phyloP scores from a whole-genome alignment of 805 yeast species.

The Brettanomyces custersianus region DNA sequence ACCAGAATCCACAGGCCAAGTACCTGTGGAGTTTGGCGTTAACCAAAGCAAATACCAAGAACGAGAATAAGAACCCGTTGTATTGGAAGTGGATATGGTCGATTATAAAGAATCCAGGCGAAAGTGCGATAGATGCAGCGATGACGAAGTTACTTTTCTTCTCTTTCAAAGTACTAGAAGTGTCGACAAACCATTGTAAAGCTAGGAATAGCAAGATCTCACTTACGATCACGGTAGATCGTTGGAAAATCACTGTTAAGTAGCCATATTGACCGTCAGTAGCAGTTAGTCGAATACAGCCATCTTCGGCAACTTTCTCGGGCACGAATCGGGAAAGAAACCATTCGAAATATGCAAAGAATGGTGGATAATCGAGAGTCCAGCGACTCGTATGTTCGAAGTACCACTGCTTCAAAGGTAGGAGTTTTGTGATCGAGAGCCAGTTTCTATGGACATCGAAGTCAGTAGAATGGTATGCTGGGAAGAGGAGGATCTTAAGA shows the following conservation, averaged over 20 bases:
- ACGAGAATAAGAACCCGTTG: slow-evolving; percentile 87
- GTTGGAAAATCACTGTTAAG: slow-evolving; percentile 78
- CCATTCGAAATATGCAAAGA: slow-evolving; percentile 95
- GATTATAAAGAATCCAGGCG: slow-evolving; percentile 84
- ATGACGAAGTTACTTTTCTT: slow-evolving; percentile 56
- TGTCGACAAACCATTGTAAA: slow-evolving; percentile 60
- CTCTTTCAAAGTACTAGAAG: slow-evolving; percentile 27
- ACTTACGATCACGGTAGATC: slow-evolving; percentile 68
- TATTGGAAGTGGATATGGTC: slow-evolving; percentile 98
- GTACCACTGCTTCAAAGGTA: slow-evolving; percentile 81
- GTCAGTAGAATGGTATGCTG: slow-evolving; percentile 89
- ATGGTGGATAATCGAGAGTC: slow-evolving; percentile 97
- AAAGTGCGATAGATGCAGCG: slow-evolving; percentile 71
- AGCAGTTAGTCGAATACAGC: slow-evolving; percentile 62
- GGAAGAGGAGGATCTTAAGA: slow-evolving; percentile 53
- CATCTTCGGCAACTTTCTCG: slow-evolving; percentile 50
- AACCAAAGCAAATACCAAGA: slow-evolving; percentile 64
- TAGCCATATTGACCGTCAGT: slow-evolving; percentile 57
- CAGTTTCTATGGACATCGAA: slow-evolving; percentile 97
- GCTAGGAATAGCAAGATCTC: slow-evolving; percentile 66
- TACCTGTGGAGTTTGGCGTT: slow-evolving; percentile 53
- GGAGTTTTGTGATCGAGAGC: slow-evolving; percentile 77
- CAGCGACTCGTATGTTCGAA: slow-evolving; percentile 69
- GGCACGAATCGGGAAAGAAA: slow-evolving; percentile 66
- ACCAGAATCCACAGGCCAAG: slow-evolving; percentile 57